Conservation (phyloP, 352 stramenopile species). For the Phytophthora aleatoria region DNA sequence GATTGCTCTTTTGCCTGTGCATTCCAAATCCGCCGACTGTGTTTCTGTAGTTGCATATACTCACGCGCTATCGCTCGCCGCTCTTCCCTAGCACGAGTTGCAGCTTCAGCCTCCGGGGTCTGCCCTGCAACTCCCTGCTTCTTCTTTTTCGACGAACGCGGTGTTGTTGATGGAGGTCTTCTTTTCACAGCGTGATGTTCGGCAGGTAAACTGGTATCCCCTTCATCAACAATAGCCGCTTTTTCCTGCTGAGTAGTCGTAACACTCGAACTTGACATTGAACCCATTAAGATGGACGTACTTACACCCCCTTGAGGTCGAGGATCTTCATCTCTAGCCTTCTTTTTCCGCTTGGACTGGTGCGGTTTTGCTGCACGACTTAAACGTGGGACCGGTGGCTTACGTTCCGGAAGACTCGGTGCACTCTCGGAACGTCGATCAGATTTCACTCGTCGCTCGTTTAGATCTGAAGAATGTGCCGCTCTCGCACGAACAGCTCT, state of each 20-base stretch:
- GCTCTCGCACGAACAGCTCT: slow-evolving; percentile 16
- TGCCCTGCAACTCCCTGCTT: slow-evolving; percentile 6
- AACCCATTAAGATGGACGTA: slow-evolving; percentile 31
- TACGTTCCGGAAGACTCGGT: slow-evolving; percentile 37
- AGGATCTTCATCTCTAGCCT: slow-evolving; percentile 7
- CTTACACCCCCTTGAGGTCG: slow-evolving; percentile 20
- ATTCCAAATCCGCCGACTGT: slow-evolving; percentile 41
- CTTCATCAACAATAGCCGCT: neutral
- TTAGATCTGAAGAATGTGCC: neutral
- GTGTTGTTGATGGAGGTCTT: slow-evolving; percentile 12
- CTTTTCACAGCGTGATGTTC: slow-evolving; percentile 12
- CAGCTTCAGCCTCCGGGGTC: slow-evolving; percentile 6
- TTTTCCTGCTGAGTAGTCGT: neutral
- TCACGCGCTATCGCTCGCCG: slow-evolving; percentile 64
- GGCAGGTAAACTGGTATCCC: neutral
- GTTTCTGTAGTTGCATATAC: slow-evolving; percentile 72
- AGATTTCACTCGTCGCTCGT: neutral
- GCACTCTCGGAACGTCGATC: neutral
- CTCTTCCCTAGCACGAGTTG: slow-evolving; percentile 39
- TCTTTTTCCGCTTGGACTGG: slow-evolving; percentile 16
- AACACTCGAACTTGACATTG: neutral
- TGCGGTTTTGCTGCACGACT: slow-evolving; percentile 25
- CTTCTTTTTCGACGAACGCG: slow-evolving; percentile 16
- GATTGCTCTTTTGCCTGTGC: slow-evolving; percentile 43
- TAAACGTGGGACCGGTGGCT: slow-evolving; percentile 64